Evolutionary conservation across 768 basidiomycete genomes (phyloP), one percentile per base, ranked within the genome.

Genomic region (Russula sp.): DNA sequence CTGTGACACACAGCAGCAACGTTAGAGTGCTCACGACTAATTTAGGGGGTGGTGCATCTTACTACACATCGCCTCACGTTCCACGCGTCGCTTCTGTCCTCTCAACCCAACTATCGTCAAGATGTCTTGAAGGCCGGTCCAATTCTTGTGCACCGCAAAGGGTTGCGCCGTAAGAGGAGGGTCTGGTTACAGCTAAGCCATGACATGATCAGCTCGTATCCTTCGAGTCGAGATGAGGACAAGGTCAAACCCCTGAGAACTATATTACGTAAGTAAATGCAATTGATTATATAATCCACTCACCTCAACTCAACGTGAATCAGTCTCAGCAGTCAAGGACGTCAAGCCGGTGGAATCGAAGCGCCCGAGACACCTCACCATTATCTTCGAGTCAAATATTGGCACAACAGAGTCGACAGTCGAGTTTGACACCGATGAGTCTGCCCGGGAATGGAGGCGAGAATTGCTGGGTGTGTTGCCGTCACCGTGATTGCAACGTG

Each of bases 51-150:
- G 40, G 73, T 84, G 14, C 85, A 87, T 70, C 71, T 87, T 27
- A 88, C 86, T 1, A 85, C 83, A 0, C 85, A 87, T 71, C 80
- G 86, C 6, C 64, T 88, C 14, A 74, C 83, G 0, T 88, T 88
- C 72, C 85, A 87, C 68, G 86, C 86, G 2, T 79, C 84, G 16
- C 71, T 88, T 27, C 77, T 83, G 20, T 76, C 82, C 0, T 75
- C 77, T 39, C 70, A 72, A 35, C 73, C 77, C 8, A 75, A 73
- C 59, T 59, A 73, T 32, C 64, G 65, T 7, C 67, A 74, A 18
- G 72, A 77, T 49, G 64, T 81, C 22, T 73, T 87, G 50, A 82
- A 79, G 68, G 68, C 80, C 6, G 86, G 84, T 2, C 73, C 83
- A 2, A 80, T 80, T 9, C 72, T 78, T 2, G 71, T 83, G 27